Base-by-base conservation (phyloP, 129 eudicot genomes). In the Pittosporum tobira region DNA sequence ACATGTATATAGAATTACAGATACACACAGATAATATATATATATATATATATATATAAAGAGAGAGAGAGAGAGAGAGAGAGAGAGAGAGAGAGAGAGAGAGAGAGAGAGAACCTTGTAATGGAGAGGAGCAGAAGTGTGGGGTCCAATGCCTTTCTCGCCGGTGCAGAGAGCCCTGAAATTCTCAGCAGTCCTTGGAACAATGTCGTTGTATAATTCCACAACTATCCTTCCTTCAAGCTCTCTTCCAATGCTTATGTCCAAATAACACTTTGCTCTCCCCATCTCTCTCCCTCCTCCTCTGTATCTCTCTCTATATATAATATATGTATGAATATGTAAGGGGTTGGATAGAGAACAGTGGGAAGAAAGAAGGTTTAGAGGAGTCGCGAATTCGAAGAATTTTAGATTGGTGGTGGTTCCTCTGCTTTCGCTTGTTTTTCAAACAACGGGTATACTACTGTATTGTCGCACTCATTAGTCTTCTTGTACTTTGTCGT, bases 141-240 rank as follows among this genome's bases (percentile, higher is more conserved):
- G 47, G 4, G 94, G 83, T 3, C 80, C 78, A 71, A 78, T 44
- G 73, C 98, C 98, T 44, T 78, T 78, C 69, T 91, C 96, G 21
- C 98, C 98, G 48, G 94, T 85, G 45, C 97, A 87, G 24, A 87
- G 88, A 72, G 95, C 91, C 52, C 88, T 67, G 70, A 87, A 87
- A 48, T 87, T 87, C 43, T 76, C 90, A 7, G 90, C 80, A 8
- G 98, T 91, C 65, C 72, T 86, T 37, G 98, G 98, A 24, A 83
- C 98, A 29, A 87, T 73, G 58, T 91, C 98, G 59, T 69, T 67
- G 64, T 62, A 86, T 44, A 91, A 65, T 70, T 91, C 90, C 15
- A 86, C 79, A 2, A 91, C 78, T 5, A 91, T 80, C 34, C 98
- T 69, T 4, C 98, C 98, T 48, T 86, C 98, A 36, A 91, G 78